phyloP scores from a whole-genome alignment of 345 rosid genomes.

The Raphanus raphanistrum region DNA sequence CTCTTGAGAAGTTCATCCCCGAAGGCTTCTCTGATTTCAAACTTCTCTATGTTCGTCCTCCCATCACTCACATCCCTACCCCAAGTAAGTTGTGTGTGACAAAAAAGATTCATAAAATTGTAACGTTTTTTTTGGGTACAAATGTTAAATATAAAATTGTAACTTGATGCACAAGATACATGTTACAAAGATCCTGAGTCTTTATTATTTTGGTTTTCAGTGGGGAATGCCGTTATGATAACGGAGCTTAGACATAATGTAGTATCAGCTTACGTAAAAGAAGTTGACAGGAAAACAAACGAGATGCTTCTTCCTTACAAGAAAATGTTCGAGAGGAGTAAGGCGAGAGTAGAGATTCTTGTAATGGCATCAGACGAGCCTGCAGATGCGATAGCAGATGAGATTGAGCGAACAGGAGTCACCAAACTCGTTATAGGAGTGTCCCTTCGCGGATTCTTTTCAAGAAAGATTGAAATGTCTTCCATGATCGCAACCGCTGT shows the following conservation, averaged over 20 bases:
- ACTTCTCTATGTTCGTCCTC: slow-evolving; percentile 67
- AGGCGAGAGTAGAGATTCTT: slow-evolving; percentile 58
- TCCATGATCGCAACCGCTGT: slow-evolving; percentile 59
- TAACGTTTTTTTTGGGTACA: too few relatives aligned
- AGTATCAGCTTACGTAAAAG: slow-evolving; percentile 73
- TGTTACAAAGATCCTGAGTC: slow-evolving; percentile 3
- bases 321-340: slow-evolving; percentile 60
- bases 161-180: neutral
- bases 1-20: slow-evolving; percentile 53
- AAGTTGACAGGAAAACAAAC: slow-evolving; percentile 58
- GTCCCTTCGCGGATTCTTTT: slow-evolving; percentile 58
- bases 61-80: slow-evolving; percentile 70
- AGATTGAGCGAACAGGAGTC: slow-evolving; percentile 47
- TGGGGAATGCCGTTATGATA: slow-evolving; percentile 72
- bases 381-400: slow-evolving; percentile 67
- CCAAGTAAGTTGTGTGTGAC: slow-evolving; percentile 59
- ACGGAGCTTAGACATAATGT: slow-evolving; percentile 77
- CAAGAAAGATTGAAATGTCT: slow-evolving; percentile 53
- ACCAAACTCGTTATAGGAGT: slow-evolving; percentile 85
- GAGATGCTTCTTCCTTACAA: slow-evolving; percentile 68
- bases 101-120: neutral
- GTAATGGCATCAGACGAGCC: slow-evolving; percentile 67
- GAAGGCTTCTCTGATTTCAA: slow-evolving; percentile 61
- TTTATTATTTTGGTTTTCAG: slow-evolving; percentile 35
- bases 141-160: too few relatives aligned